Evolutionary conservation across 768 basidiomycete species (phyloP).

Genomic region (Agrocybe pediades): DNA sequence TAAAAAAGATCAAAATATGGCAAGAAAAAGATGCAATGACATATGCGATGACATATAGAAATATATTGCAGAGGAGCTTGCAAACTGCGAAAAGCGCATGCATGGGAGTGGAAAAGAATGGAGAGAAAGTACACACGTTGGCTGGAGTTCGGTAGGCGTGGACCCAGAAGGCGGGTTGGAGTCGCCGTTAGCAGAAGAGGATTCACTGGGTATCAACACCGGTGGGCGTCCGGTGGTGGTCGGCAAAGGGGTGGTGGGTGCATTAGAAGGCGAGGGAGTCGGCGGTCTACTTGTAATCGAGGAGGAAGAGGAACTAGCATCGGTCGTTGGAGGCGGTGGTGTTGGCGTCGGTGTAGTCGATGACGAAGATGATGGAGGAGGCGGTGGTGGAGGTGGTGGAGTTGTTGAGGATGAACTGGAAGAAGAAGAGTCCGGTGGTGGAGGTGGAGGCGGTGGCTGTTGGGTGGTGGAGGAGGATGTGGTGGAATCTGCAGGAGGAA

Average conservation of each 20-base stretch:
- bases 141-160: neutral
- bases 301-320: too few species aligned
- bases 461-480: too few species aligned
- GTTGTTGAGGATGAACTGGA: conserved; percentile 5
- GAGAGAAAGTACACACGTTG: conserved; percentile 10
- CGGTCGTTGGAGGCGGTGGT: conserved; percentile 4
- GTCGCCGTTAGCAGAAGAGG: neutral
- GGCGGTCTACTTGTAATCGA: too few species aligned
- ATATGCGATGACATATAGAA: conserved; percentile 20
- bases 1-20: neutral
- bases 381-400: conserved; percentile 9
- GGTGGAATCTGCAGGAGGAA: too few species aligned
- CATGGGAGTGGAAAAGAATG: conserved; percentile 13
- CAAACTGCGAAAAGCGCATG: conserved; percentile 16
- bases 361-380: conserved; percentile 6
- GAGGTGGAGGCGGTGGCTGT: neutral
- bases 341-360: conserved; percentile 5
- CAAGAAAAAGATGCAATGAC: conserved; percentile 1
- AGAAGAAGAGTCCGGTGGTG: neutral
- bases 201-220: neutral
- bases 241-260: neutral
- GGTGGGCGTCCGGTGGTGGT: neutral
- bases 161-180: neutral
- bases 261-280: conserved; percentile 6
- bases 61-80: conserved; percentile 7